Conservation (phyloP, 140 eudicot species). For the Erigeron philadelphicus region DNA sequence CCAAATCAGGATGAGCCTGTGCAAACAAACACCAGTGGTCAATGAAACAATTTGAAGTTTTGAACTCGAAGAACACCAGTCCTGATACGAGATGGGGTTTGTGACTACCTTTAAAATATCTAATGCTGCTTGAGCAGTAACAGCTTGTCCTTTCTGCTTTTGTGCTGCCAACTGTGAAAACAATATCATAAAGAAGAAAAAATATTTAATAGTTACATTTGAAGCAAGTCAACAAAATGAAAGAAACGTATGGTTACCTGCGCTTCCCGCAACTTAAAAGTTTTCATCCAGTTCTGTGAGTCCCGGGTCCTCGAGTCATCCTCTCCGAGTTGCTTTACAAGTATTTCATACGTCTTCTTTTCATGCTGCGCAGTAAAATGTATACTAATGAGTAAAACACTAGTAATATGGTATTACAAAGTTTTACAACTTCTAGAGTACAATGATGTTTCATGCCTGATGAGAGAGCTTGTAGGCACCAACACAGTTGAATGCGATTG, state of each 20-base stretch:
- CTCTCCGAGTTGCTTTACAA: constrained; percentile 95
- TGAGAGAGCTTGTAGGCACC: constrained; percentile 94
- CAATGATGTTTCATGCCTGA: constrained; percentile 51
- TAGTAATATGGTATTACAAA: neutral
- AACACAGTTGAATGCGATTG: constrained; percentile 91
- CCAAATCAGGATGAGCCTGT: constrained; percentile 72
- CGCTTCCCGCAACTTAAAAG: constrained; percentile 80
- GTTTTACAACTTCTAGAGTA: neutral
- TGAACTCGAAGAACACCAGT: neutral
- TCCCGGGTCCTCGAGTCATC: constrained; percentile 97
- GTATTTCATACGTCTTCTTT: constrained; percentile 92
- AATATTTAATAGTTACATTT: neutral
- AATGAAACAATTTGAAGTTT: neutral
- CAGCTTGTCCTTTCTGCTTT: constrained; percentile 85
- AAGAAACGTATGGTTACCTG: constrained; percentile 40
- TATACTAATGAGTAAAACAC: neutral
- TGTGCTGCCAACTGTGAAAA: constrained; percentile 64
- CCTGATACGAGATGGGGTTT: neutral
- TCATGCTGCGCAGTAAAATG: constrained; percentile 60
- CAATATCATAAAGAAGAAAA: neutral
- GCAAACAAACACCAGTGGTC: neutral
- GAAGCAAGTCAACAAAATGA: neutral
- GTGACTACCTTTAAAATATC: constrained; percentile 64
- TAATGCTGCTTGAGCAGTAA: constrained; percentile 74
- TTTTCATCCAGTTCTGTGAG: constrained; percentile 94